phyloP scores from a whole-genome alignment of 139 green algal species.

The Chlamydomonas sp. region DNA sequence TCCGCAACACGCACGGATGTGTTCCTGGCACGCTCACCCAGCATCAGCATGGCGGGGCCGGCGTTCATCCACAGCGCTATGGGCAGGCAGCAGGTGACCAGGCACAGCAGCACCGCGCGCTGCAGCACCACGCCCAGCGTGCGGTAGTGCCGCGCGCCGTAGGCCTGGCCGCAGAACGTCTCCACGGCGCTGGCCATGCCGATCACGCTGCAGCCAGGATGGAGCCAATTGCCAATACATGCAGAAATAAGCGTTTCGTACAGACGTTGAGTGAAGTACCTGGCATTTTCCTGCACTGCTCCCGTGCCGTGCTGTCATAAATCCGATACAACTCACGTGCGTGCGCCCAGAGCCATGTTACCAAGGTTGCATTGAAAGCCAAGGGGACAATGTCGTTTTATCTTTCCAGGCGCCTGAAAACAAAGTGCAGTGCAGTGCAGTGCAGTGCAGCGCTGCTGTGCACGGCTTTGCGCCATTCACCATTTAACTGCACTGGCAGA shows the following conservation, averaged over 20 bases:
- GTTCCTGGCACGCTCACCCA: background rate
- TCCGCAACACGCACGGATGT: too few relatives aligned
- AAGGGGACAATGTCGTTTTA: too few relatives aligned
- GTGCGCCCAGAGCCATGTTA: too few relatives aligned
- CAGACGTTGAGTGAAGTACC: background rate
- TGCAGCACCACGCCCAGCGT: constrained; percentile 33
- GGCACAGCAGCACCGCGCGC: constrained; percentile 21
- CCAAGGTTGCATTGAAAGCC: too few relatives aligned
- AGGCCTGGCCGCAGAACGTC: constrained; percentile 39
- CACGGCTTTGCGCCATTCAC: too few relatives aligned
- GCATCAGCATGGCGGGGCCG: constrained; percentile 7
- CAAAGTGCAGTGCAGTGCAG: too few relatives aligned
- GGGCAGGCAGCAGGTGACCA: constrained; percentile 5
- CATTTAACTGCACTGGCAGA: too few relatives aligned
- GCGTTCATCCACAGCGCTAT: constrained; percentile 19
- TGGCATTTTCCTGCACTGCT: background rate
- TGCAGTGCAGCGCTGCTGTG: too few relatives aligned
- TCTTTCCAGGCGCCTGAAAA: too few relatives aligned
- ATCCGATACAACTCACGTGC: too few relatives aligned
- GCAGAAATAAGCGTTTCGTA: background rate
- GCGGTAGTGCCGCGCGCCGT: constrained; percentile 3
- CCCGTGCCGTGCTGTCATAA: too few relatives aligned
- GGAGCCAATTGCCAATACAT: background rate
- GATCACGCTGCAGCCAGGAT: background rate
- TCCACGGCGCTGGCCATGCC: constrained; percentile 32